Evolutionary conservation across 176 grass and related monocot species (phyloP).

Genomic region (Oryza punctata): DNA sequence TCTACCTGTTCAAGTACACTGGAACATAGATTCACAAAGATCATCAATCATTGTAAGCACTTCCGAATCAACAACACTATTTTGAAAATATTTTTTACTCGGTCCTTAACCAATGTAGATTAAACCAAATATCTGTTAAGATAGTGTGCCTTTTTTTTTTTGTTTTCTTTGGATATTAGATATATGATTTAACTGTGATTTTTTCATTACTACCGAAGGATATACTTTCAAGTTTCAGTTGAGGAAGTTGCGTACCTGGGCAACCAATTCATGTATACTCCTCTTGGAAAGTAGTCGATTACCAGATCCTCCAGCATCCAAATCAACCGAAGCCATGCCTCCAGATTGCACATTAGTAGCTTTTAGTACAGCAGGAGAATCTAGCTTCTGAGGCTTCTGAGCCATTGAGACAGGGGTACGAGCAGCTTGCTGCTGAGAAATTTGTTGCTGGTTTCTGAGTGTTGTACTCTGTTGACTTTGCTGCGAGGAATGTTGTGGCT

Average conservation of each 20-base stretch:
- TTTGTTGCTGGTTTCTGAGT: conserved; percentile 49
- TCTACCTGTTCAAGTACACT: conserved; percentile 5
- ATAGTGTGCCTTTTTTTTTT: conserved; percentile 15
- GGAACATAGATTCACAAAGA: background rate
- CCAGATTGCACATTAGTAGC: conserved; percentile 24
- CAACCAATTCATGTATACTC: conserved; percentile 86
- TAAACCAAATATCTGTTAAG: background rate
- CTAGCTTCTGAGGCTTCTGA: conserved; percentile 52
- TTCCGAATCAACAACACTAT: background rate
- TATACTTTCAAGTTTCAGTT: conserved; percentile 27
- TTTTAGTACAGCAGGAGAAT: conserved; percentile 40
- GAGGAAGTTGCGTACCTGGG: conserved; percentile 54
- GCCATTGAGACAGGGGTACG: conserved; percentile 51
- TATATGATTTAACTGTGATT: conserved; percentile 17
- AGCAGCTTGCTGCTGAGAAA: conserved; percentile 59
- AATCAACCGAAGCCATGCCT: conserved; percentile 14
- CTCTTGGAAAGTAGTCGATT: conserved; percentile 78
- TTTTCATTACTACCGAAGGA: background rate
- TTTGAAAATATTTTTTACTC: conserved; percentile 9
- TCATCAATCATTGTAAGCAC: conserved; percentile 9
- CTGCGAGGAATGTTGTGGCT: conserved; percentile 41
- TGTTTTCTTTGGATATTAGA: background rate
- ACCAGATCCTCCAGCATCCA: conserved; percentile 59
- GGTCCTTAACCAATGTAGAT: background rate
- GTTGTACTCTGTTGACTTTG: conserved; percentile 53